Evolutionary conservation across 108 stramenopile genomes (phyloP).

Genomic region (Phaeodactylum tricornutum): DNA sequence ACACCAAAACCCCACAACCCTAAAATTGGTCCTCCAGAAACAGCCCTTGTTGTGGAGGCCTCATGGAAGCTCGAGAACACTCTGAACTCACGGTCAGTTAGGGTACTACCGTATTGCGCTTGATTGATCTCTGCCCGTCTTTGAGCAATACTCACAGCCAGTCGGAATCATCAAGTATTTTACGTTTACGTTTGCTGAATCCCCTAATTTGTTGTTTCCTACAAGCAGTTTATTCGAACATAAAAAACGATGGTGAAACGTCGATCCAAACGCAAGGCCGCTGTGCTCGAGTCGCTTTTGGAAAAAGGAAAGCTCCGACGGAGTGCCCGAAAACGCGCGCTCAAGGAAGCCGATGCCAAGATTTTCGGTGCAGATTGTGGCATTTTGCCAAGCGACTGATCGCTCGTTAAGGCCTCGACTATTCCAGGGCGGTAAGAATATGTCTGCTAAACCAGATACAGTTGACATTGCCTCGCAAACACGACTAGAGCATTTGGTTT

Average conservation of each 20-base stretch:
- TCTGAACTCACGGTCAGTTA: no score
- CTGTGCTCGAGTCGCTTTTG: conserved; percentile 17
- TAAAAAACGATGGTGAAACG: conserved; percentile 19
- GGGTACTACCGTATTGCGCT: no score
- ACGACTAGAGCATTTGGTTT: neutral
- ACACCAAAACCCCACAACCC: no score
- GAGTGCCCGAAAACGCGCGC: conserved; percentile 28
- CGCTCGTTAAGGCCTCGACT: conserved; percentile 63
- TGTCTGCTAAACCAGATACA: conserved; percentile 5
- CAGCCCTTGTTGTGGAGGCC: no score
- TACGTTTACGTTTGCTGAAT: no score
- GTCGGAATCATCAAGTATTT: no score
- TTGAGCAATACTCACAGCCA: no score
- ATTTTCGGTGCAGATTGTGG: conserved; percentile 80
- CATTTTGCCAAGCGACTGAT: conserved; percentile 75
- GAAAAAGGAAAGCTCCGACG: conserved; percentile 30
- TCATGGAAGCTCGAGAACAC: no score
- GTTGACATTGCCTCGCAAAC: neutral
- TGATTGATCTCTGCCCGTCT: no score
- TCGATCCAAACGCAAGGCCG: conserved; percentile 34
- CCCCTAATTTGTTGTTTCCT: no score
- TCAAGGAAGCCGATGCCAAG: conserved; percentile 28
- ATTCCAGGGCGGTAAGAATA: conserved; percentile 72
- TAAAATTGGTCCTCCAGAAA: no score
- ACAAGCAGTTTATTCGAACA: no score